These are phyloP conservation scores for Bjerkandera adusta DNA, from an alignment of 1,284 basidiomycete genomes.

Conservation along the genomic window DNA sequence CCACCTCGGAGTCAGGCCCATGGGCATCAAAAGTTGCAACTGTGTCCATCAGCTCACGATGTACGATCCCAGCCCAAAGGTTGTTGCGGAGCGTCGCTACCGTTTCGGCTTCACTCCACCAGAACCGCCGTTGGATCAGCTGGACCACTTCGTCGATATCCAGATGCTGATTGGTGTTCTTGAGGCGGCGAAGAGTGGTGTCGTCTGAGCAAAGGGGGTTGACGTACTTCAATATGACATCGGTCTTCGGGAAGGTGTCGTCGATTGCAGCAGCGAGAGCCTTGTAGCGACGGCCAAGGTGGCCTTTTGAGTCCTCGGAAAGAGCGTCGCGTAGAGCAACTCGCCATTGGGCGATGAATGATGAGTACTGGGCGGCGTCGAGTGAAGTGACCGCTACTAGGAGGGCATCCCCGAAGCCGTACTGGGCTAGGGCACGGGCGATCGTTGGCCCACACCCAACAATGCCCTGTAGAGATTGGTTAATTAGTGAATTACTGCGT, in stretches of 20 bases:
- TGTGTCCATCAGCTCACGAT: neutral
- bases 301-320: neutral
- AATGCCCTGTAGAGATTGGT: constrained; percentile 5
- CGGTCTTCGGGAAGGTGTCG: constrained; percentile 2
- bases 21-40: too few species aligned
- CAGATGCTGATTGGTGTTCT: neutral
- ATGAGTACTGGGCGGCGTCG: neutral
- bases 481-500: neutral
- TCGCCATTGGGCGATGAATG: constrained; percentile 9
- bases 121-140: too few species aligned
- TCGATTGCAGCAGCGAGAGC: constrained; percentile 1
- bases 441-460: constrained; percentile 5
- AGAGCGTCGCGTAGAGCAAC: neutral
- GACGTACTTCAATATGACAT: constrained; percentile 1
- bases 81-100: neutral
- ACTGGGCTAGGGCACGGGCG: constrained; percentile 9
- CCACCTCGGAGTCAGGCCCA: too few species aligned
- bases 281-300: constrained; percentile 8
- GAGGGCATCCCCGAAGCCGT: constrained; percentile 12
- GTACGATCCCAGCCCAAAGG: neutral
- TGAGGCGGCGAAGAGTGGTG: neutral
- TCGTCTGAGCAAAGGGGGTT: neutral
- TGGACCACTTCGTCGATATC: neutral
- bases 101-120: too few species aligned
- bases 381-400: neutral